phyloP scores from a whole-genome alignment of 2,329 filamentous ascomycete species.

The Celoporthe dispersa region DNA sequence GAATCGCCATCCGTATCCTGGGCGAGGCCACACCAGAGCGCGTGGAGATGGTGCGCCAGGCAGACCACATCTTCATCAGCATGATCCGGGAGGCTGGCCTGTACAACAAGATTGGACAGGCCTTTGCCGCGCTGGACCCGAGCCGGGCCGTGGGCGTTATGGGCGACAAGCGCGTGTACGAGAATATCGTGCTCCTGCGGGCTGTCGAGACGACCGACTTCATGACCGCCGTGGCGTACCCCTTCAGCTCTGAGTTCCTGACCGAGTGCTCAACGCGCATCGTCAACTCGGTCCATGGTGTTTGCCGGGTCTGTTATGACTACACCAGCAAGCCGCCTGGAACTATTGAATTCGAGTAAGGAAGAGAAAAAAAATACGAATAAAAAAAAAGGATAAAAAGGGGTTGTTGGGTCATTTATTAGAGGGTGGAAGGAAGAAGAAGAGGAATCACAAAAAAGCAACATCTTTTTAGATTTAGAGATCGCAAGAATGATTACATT shows the following conservation, averaged over 20 bases:
- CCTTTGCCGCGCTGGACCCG: slow-evolving; percentile 51
- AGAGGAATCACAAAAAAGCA: too few relatives aligned
- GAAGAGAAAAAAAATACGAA: neutral
- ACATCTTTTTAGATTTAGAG: neutral
- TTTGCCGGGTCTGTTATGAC: slow-evolving; percentile 74
- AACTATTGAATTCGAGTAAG: slow-evolving; percentile 76
- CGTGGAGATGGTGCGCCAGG: slow-evolving; percentile 77
- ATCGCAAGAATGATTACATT: slow-evolving; percentile 17
- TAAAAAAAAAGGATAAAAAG: too few relatives aligned
- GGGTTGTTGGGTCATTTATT: too few relatives aligned
- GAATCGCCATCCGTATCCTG: slow-evolving; percentile 76
- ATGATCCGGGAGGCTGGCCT: slow-evolving; percentile 74
- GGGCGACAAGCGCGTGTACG: slow-evolving; percentile 69
- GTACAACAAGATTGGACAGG: slow-evolving; percentile 64
- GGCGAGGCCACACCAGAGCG: slow-evolving; percentile 83
- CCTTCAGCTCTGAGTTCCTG: slow-evolving; percentile 48
- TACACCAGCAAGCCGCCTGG: slow-evolving; percentile 68
- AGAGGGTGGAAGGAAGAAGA: too few relatives aligned
- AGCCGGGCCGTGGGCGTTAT: slow-evolving; percentile 47
- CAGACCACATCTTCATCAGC: slow-evolving; percentile 77
- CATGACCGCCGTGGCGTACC: slow-evolving; percentile 75
- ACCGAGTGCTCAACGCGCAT: slow-evolving; percentile 69
- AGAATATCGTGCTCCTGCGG: slow-evolving; percentile 46
- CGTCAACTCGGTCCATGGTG: slow-evolving; percentile 75
- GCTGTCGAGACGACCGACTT: slow-evolving; percentile 62